Conservation (phyloP, 495 filamentous ascomycete species). For the Amorphotheca resinae region DNA sequence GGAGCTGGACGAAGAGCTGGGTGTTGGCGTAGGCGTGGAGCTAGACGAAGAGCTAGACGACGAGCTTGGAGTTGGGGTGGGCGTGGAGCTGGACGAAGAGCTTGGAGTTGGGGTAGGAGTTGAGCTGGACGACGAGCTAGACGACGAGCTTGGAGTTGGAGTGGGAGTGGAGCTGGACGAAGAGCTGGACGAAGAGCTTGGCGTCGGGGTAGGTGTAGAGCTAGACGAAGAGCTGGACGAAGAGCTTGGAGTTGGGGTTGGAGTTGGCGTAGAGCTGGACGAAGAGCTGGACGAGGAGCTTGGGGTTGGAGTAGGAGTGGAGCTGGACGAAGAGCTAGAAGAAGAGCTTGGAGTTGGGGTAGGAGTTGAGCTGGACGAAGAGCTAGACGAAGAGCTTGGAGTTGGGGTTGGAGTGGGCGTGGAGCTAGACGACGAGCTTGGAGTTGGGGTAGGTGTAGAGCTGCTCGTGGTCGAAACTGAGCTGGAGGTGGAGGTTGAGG, state of each 20-base stretch:
- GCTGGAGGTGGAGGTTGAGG: slow-evolving; percentile 18
- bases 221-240: neutral
- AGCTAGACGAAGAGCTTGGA: slow-evolving; percentile 1
- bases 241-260: neutral
- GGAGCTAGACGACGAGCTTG: slow-evolving; percentile 11
- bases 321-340: neutral
- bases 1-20: neutral
- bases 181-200: neutral
- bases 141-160: neutral
- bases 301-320: slow-evolving; percentile 2
- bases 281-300: neutral
- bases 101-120: neutral
- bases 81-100: neutral
- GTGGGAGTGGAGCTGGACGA: neutral
- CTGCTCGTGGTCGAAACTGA: slow-evolving; percentile 22
- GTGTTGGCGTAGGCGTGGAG: neutral
- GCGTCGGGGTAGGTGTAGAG: neutral
- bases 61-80: neutral
- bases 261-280: neutral
- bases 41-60: neutral
- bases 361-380: neutral
- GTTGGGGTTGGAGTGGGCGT: neutral
- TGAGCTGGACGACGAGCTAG: neutral
- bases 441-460: slow-evolving; percentile 15
- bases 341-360: neutral